Percentiles rank a stretch among this genome's conserved stretches.
Conservation (phyloP, 345 rosid species). For the Boechera stricta region DNA sequence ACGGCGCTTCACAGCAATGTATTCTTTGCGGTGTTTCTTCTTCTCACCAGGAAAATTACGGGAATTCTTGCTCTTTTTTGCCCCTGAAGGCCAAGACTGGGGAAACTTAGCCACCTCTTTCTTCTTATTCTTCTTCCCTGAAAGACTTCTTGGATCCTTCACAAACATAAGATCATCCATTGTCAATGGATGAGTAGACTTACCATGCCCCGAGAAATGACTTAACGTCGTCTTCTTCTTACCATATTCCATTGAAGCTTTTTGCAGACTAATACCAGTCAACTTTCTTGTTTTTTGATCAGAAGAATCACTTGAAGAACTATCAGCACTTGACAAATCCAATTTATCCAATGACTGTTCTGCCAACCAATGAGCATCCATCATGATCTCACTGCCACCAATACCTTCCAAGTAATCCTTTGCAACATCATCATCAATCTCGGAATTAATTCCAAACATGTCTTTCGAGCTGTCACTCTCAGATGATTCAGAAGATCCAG, state of each 20-base stretch:
- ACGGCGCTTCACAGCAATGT: conserved; percentile 75
- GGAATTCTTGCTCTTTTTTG: conserved; percentile 63
- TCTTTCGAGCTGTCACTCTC: conserved; percentile 56
- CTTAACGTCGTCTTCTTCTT: conserved; percentile 57
- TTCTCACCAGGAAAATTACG: conserved; percentile 83
- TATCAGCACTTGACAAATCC: conserved; percentile 55
- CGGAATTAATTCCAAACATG: conserved; percentile 57
- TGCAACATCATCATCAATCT: conserved; percentile 80
- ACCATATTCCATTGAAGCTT: conserved; percentile 80
- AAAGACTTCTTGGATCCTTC: conserved; percentile 74
- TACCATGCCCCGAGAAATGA: conserved; percentile 40
- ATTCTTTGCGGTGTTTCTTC: conserved; percentile 86
- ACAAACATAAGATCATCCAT: conserved; percentile 72
- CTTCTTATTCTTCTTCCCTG: conserved; percentile 57
- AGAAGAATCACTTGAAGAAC: conserved; percentile 59
- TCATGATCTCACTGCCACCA: conserved; percentile 66
- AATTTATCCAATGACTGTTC: conserved; percentile 51
- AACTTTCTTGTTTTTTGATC: conserved; percentile 61
- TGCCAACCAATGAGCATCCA: conserved; percentile 69
- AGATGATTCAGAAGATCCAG: conserved; percentile 53
- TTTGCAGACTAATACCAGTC: conserved; percentile 68
- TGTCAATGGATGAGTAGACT: conserved; percentile 50
- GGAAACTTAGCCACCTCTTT: conserved; percentile 58
- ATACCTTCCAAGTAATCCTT: conserved; percentile 90
- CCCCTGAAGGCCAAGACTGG: conserved; percentile 69